Evolutionary conservation across 2,329 filamentous ascomycete genomes (phyloP), one percentile per base, ranked within the genome.

Genomic region (Seiridium cupressi): DNA sequence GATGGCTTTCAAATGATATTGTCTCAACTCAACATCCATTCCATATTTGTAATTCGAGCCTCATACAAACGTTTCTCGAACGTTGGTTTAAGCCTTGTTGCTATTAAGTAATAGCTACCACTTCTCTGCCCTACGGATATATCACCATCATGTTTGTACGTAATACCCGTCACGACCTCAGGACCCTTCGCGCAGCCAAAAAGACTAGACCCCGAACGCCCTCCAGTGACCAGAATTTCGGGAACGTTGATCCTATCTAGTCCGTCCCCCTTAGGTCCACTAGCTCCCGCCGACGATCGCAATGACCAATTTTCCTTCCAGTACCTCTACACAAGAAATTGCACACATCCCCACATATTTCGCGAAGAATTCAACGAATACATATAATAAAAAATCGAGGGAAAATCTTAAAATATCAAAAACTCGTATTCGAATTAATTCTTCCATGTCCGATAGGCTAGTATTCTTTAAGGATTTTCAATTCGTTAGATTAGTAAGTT

Each of bases 81-180:
- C 10, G 32, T 53, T 53, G 49, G 38, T 18, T 36, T 53, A 53
- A 53, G 49, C 49, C 49, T 53, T n/a, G 18, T 53, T 53, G 32
- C 49, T 35, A 53, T 53, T 53, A 53, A 53, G 49, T 53, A 53
- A 53, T 53, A 35, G 49, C 35, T 53, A 53, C 49, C 35, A 38
- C 49, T 53, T 35, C 34, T 53, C 49, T 53, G 49, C 49, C 49
- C 49, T 53, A 53, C 49, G 49, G 38, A 18, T n/a, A 35, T 31
- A 8, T 36, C 35, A 53, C 49, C 49, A 36, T n/a, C 32, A 38
- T 35, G 32, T 53, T 35, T 53, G 49, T 53, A 53, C 49, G 49
- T 53, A 53, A 53, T 53, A 53, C 49, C 49, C 49, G 49, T 32
- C 9, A 49, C 47, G 47, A 44, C 11, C 11, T 13, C 13, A 32